These are phyloP conservation scores for Diplodia corticola DNA, from an alignment of 2,329 filamentous ascomycete genomes.

Conservation along the genomic window DNA sequence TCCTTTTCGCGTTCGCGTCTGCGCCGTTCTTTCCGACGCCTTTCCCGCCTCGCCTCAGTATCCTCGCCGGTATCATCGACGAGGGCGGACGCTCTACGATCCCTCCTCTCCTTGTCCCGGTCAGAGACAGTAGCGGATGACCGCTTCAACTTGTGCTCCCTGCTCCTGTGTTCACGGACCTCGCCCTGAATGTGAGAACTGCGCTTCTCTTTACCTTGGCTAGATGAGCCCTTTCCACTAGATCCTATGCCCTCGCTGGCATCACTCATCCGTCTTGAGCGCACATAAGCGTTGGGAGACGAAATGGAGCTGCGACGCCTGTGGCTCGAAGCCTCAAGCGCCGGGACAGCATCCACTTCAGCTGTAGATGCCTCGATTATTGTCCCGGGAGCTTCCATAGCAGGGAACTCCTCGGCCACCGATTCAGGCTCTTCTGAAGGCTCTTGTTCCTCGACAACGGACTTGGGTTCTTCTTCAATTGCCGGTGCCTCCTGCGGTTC, in stretches of 20 bases:
- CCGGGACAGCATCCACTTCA: not conserved
- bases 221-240: not conserved
- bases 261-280: not conserved
- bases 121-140: not conserved
- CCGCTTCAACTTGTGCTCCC: not conserved
- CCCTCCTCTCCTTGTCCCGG: not conserved
- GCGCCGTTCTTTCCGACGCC: not conserved
- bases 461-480: not conserved
- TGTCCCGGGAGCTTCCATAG: not conserved
- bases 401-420: not conserved
- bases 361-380: not conserved
- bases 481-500: not conserved
- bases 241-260: not conserved
- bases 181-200: not conserved
- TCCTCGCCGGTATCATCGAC: not conserved
- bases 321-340: not conserved
- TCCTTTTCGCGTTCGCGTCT: not conserved
- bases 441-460: not conserved
- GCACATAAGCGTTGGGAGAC: not conserved
- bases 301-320: not conserved
- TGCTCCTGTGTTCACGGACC: not conserved
- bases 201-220: not conserved
- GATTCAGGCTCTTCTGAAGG: not conserved
- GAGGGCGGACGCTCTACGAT: not conserved
- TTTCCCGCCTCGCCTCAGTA: not conserved